These are phyloP conservation scores for Suillus hirtellus DNA, from an alignment of 768 basidiomycete genomes.

Conservation along the genomic window DNA sequence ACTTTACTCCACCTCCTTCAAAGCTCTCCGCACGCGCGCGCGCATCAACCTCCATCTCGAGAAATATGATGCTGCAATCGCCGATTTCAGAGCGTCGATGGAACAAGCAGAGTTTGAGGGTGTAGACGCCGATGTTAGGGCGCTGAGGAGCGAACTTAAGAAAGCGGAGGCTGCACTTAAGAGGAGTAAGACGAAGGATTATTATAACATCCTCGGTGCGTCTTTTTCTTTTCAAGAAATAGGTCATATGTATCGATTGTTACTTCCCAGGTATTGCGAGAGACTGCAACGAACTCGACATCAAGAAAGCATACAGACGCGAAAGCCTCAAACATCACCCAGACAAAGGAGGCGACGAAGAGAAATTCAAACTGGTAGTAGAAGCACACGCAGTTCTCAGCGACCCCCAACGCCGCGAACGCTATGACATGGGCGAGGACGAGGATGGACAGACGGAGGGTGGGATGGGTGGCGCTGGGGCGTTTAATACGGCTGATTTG, in stretches of 20 bases:
- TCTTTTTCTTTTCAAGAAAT: not conserved
- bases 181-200: conserved; percentile 88
- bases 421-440: conserved; percentile 83
- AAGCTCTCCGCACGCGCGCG: conserved; percentile 84
- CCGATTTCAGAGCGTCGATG: conserved; percentile 79
- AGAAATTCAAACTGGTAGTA: conserved; percentile 89
- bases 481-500: conserved; percentile 52
- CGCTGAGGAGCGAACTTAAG: conserved; percentile 65
- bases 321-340: conserved; percentile 86
- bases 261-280: conserved; percentile 41
- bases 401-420: conserved; percentile 66
- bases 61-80: conserved; percentile 66
- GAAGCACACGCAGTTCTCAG: conserved; percentile 85
- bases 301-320: conserved; percentile 90
- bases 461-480: conserved; percentile 42
- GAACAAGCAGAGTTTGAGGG: conserved; percentile 69
- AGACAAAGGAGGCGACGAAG: conserved; percentile 94
- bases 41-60: conserved; percentile 76
- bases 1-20: conserved; percentile 69
- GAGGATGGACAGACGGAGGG: conserved; percentile 63
- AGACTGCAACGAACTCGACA: conserved; percentile 67
- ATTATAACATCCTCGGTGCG: conserved; percentile 72
- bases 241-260: not conserved
- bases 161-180: conserved; percentile 83
- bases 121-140: conserved; percentile 60